Evolutionary conservation across 2,329 filamentous ascomycete genomes (phyloP).

Genomic region (Podosphaera fusca): DNA sequence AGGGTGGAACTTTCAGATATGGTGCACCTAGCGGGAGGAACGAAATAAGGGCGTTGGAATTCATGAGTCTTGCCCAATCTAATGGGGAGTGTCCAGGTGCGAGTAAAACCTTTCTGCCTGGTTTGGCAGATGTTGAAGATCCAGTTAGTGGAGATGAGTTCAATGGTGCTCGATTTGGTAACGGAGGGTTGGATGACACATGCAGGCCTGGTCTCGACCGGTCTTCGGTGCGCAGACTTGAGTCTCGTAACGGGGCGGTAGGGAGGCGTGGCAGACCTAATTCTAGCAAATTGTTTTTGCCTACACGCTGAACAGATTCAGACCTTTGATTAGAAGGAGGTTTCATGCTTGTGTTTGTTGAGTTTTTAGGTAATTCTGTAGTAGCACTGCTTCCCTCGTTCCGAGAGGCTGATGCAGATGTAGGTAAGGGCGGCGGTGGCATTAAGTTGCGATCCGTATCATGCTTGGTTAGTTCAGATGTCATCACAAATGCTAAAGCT

Average conservation of each 20-base stretch:
- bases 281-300: no score
- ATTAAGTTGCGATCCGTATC: constrained; percentile 17
- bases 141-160: constrained; percentile 32
- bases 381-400: no score
- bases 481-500: neutral
- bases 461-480: constrained; percentile 4
- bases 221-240: neutral
- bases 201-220: constrained; percentile 13
- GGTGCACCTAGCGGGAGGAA: constrained; percentile 28
- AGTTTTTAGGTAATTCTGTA: no score
- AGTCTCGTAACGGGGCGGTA: no score
- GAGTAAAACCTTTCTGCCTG: constrained; percentile 50
- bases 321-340: no score
- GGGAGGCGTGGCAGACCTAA: no score
- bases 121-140: constrained; percentile 27
- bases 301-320: no score
- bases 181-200: constrained; percentile 12
- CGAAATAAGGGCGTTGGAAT: constrained; percentile 39
- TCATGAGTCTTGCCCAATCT: constrained; percentile 72
- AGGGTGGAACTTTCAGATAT: constrained; percentile 57
- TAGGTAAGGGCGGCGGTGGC: constrained; percentile 17
- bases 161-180: constrained; percentile 21
- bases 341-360: no score
- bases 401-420: neutral
- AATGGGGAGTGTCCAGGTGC: constrained; percentile 83